Percentiles rank a stretch among this genome's conserved stretches.
phyloP scores from a whole-genome alignment of 495 filamentous ascomycete species.

The Podospora australis region DNA sequence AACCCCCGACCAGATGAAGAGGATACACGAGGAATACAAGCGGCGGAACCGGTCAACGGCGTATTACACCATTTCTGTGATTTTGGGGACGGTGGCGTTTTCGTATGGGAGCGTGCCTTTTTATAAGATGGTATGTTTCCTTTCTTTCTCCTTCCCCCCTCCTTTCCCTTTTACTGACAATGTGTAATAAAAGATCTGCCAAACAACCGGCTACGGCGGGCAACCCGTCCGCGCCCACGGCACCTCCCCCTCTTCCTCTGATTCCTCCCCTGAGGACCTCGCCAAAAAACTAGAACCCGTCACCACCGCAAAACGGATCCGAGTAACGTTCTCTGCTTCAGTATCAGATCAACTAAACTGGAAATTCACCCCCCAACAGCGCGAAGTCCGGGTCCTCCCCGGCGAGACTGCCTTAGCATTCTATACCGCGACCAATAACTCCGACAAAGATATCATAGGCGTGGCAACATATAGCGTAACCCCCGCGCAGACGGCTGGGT shows the following conservation, averaged over 20 bases:
- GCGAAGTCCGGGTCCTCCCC: constrained; percentile 89
- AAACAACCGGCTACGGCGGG: constrained; percentile 91
- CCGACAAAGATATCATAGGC: constrained; percentile 87
- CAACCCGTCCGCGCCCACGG: constrained; percentile 82
- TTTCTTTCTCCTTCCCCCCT: constrained; percentile 1
- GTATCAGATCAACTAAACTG: constrained; percentile 93
- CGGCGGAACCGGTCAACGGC: constrained; percentile 53
- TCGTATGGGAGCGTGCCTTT: constrained; percentile 94
- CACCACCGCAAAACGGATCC: constrained; percentile 73
- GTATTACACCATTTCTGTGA: constrained; percentile 75
- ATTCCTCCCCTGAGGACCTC: constrained; percentile 51
- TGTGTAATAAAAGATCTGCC: constrained; percentile 65
- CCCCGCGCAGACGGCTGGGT: constrained; percentile 89
- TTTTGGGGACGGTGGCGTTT: constrained; percentile 83
- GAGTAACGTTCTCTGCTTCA: constrained; percentile 92
- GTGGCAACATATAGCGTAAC: constrained; percentile 97
- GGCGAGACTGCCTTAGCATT: constrained; percentile 97
- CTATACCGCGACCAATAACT: constrained; percentile 92
- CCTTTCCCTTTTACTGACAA: not conserved
- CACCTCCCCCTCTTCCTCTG: constrained; percentile 21
- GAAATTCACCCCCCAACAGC: constrained; percentile 96
- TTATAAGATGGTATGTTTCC: constrained; percentile 79
- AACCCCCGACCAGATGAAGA: constrained; percentile 44
- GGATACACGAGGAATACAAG: constrained; percentile 48
- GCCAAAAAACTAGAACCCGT: constrained; percentile 70